Conservation (phyloP, 1,284 basidiomycete species). For the Pyrrhoderma noxium region DNA sequence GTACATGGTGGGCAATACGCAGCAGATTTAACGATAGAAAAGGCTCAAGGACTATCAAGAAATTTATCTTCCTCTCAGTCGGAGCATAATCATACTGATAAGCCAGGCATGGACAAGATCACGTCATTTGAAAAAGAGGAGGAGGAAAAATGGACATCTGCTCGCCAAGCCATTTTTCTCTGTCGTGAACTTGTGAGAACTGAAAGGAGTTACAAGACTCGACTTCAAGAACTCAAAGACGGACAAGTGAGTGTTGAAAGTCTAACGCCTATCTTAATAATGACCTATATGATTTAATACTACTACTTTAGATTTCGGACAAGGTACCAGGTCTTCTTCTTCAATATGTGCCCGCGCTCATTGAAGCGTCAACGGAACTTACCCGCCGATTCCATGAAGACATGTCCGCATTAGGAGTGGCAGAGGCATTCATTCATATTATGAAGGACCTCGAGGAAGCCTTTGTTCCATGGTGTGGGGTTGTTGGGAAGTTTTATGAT, state of each 20-base stretch:
- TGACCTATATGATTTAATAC: not conserved
- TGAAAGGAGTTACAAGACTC: slow-evolving; percentile 53
- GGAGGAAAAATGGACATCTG: slow-evolving; percentile 42
- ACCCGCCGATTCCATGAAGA: slow-evolving; percentile 45
- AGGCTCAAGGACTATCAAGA: too few relatives aligned
- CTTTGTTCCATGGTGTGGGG: slow-evolving; percentile 54
- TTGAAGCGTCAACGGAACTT: slow-evolving; percentile 41
- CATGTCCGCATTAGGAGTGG: slow-evolving; percentile 54
- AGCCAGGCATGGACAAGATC: too few relatives aligned
- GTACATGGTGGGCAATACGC: slow-evolving; percentile 17
- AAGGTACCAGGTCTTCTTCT: slow-evolving; percentile 49
- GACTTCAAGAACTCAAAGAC: slow-evolving; percentile 38
- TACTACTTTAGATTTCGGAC: slow-evolving; percentile 27
- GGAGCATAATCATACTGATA: too few relatives aligned
- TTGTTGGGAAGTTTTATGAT: slow-evolving; percentile 52
- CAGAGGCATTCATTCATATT: slow-evolving; percentile 46
- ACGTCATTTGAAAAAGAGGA: too few relatives aligned
- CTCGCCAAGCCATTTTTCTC: slow-evolving; percentile 50
- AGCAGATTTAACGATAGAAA: too few relatives aligned
- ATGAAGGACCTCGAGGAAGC: slow-evolving; percentile 49
- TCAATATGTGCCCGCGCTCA: slow-evolving; percentile 42
- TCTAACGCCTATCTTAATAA: slow-evolving; percentile 1
- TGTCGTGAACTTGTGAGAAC: slow-evolving; percentile 58
- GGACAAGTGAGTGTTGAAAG: slow-evolving; percentile 30
- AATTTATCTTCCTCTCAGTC: too few relatives aligned